These are phyloP conservation scores for Paecilomyces sp. DNA, from an alignment of 2,329 filamentous ascomycete genomes.

Conservation along the genomic window DNA sequence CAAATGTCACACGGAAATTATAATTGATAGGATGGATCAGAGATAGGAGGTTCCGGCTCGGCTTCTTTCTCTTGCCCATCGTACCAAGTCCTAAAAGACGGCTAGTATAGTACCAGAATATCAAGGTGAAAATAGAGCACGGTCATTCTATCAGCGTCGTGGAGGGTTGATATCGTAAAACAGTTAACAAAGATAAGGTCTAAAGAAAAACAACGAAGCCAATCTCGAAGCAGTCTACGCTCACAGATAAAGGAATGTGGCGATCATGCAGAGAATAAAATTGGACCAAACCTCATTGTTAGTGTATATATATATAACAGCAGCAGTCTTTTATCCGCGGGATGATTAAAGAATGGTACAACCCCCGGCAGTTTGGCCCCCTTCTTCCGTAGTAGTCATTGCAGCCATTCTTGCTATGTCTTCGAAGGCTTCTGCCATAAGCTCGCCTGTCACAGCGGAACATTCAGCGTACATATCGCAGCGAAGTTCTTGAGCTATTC, in stretches of 20 bases:
- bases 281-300: neutral
- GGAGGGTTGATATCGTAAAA: neutral
- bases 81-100: neutral
- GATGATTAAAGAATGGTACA: conserved; percentile 34
- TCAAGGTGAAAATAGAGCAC: too few relatives aligned
- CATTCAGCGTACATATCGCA: conserved; percentile 59
- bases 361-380: conserved; percentile 40
- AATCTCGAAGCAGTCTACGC: neutral
- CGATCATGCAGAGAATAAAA: neutral
- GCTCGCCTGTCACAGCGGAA: conserved; percentile 53
- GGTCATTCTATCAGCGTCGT: neutral
- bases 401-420: conserved; percentile 53
- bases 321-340: neutral
- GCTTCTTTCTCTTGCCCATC: neutral
- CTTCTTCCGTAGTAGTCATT: conserved; percentile 50
- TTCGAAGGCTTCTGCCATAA: conserved; percentile 53
- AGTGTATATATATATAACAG: neutral
- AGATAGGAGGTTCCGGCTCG: neutral
- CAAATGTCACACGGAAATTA: conserved; percentile 8
- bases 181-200: neutral
- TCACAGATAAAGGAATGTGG: neutral
- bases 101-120: neutral
- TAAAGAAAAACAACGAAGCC: neutral
- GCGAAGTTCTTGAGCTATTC: conserved; percentile 53
- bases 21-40: conserved; percentile 4